Conservation (phyloP, 176 grass and related monocot species). For the sorghum (Sorghum bicolor) region Sorghum_bicolor_NCBIv3 NC_012877.2:580501-581000, state of each 20-base stretch:
- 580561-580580: no score
- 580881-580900: neutral
- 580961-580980: no score
- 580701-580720: neutral
- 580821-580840: neutral
- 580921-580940: neutral
- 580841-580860: neutral
- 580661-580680: conserved; percentile 71
- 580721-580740: neutral
- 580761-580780: neutral
- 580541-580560: no score
- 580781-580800: neutral
- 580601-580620: no score
- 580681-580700: conserved; percentile 30
- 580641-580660: conserved; percentile 76
- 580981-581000: no score
- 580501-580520: neutral
- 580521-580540: no score
- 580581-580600: no score
- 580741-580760: neutral
- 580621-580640: conserved; percentile 70
- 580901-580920: neutral
- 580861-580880: neutral
- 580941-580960: neutral
- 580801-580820: no score